Base-by-base conservation (phyloP, 139 green algal species). In the Chlorella sp. region DNA sequence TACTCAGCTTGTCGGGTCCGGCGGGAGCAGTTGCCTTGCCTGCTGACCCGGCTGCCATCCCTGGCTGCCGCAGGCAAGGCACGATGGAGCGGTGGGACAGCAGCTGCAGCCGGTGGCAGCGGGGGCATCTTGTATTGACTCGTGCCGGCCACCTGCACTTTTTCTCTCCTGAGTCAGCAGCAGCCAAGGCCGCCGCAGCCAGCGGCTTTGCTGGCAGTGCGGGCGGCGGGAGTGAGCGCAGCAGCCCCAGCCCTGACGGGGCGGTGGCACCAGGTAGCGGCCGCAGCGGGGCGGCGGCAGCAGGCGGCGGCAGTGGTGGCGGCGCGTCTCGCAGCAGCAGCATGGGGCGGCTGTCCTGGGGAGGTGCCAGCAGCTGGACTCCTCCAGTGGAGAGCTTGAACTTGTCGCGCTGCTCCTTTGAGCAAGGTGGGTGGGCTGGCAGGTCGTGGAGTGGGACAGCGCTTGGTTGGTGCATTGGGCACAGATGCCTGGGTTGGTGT, bases 91-190 rank as follows among this genome's bases (percentile, higher is more conserved):
- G 87, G 2, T 92, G 87, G 87, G 81, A 93, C 38, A 28, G 82
- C 28, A 70, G 74, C 1, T 64, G 22, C 22, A 85, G 86, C 38
- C 78, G 62, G 28, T 96, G 94, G 94, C 72, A 70, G 51, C 72
- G 70, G 9, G 87, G 76, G 40, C 91, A 95, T 85, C 93, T 91
- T 40, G 92, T 96, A 67, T 86, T 96, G 19, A 96, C 94, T 4
- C 85, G 91, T 24, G 84, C 87, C 3, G 92, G 94, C 69, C 94
- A 91, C 85, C 87, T 95, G 48, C 92, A 95, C 83, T 94, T 89
- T 86, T 94, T 94, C 69, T 24, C 48, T 7, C 60, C 40, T 2
- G 77, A 83, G 22, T 83, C 77, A 11, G 77, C 77, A 22, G 77
- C 58, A 44, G 77, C 77, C 30, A 73, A 58, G 28, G 77, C 77